Base-by-base conservation (phyloP, 371 early-diverging fungal genomes). In the Apophysomyces elegans region DNA sequence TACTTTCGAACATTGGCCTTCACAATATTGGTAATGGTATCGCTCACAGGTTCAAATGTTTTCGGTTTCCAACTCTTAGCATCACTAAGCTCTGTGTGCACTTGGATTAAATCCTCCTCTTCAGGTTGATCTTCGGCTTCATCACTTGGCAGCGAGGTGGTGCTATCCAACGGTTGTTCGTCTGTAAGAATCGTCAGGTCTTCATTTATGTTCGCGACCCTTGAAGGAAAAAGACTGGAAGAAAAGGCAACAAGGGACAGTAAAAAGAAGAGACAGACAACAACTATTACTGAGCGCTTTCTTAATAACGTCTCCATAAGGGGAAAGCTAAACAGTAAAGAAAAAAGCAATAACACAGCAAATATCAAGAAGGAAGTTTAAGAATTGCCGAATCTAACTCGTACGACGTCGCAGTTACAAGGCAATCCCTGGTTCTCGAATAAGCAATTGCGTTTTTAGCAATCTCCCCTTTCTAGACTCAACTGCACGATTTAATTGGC, bases 51-150 rank as follows among this genome's bases (percentile, higher is more conserved):
- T 32, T 71, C 67, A 56, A 71, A 71, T 5, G 50, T 26, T 36
- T 71, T 71, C 14, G 71, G 71, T 8, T 62, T 60, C 63, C 63
- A 71, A 1, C 37, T 56, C 8, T 64, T 61, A 1, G 63, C 59
- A 43, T 59, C 45, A 8, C 61, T 71, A 0, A 64, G 67, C 1
- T 57, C 37, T 1, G 61, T 59, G 14, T 44, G 36, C 12, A 70
- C 66, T 14, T 61, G 36, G 3, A 66, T 67, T 1, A 61, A 44
- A 21, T 71, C 67, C 37, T 63, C 67, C 9, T 14, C 56, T 5
- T 60, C 64, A n/a, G 54, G 54, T 18, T 26, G 14, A 12, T 43
- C 56, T 35, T 37, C 45, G 1, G 35, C 43, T 43, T 56, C 61
- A 16, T 61, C 43, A 16, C 43, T 37, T 5, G 38, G 37, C 7